Evolutionary conservation across 2,329 filamentous ascomycete species (phyloP).

Genomic region (Venturia asperata): DNA sequence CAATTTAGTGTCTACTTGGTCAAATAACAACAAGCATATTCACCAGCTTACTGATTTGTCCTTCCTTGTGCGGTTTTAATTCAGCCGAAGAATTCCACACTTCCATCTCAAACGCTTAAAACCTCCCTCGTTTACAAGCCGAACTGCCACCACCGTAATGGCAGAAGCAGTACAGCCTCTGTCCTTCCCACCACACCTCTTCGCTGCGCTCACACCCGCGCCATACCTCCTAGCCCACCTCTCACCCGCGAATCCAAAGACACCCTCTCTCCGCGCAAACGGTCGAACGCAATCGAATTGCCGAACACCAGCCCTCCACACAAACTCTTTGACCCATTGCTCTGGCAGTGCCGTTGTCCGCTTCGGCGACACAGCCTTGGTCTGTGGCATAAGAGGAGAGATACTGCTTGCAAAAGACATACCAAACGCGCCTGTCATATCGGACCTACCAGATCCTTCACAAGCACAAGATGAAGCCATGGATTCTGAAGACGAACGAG

Average conservation of each 20-base stretch:
- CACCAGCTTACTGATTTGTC: no score
- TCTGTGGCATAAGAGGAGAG: slow-evolving; percentile 86
- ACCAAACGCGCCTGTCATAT: slow-evolving; percentile 48
- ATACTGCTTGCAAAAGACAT: slow-evolving; percentile 70
- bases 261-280: slow-evolving; percentile 65
- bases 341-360: slow-evolving; percentile 86
- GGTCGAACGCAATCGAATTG: slow-evolving; percentile 64
- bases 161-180: slow-evolving; percentile 14
- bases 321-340: slow-evolving; percentile 77
- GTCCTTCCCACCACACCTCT: slow-evolving; percentile 58
- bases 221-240: slow-evolving; percentile 88
- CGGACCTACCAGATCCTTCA: slow-evolving; percentile 25
- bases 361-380: slow-evolving; percentile 84
- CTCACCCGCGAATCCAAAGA: slow-evolving; percentile 44
- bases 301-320: slow-evolving; percentile 69
- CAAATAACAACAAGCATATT: no score
- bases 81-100: background rate
- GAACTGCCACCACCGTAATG: slow-evolving; percentile 12
- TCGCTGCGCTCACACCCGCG: slow-evolving; percentile 82
- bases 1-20: background rate
- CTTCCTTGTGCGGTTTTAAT: background rate
- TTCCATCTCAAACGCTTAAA: background rate
- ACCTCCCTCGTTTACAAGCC: background rate
- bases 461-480: slow-evolving; percentile 1
- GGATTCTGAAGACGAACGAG: background rate